A percentile compares a stretch with the other conserved stretches of the same genome.
Conservation (phyloP, 2,329 filamentous ascomycete species). For the Tolypocladium cylindrosporum region DNA sequence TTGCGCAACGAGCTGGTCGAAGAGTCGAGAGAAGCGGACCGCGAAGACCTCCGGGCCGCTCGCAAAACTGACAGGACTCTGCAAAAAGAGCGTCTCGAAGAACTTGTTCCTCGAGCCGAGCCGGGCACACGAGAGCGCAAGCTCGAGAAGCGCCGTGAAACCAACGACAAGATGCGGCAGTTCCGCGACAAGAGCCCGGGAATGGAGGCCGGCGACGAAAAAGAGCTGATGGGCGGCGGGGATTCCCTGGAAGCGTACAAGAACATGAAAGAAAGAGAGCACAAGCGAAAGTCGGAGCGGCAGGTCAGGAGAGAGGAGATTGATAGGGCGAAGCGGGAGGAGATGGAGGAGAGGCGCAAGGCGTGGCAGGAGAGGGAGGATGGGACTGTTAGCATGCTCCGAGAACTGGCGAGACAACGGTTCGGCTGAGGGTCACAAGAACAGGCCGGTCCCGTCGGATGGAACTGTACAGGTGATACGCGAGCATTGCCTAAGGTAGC, state of each 20-base stretch:
- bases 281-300: conserved; percentile 71
- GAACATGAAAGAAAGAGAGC: conserved; percentile 51
- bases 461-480: not conserved
- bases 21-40: conserved; percentile 40
- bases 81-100: conserved; percentile 67
- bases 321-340: conserved; percentile 60
- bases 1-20: conserved; percentile 39
- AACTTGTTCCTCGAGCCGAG: conserved; percentile 73
- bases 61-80: conserved; percentile 54
- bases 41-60: conserved; percentile 45
- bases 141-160: conserved; percentile 73
- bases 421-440: conserved; percentile 45
- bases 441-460: not conserved
- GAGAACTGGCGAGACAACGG: conserved; percentile 65
- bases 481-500: not conserved
- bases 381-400: conserved; percentile 73
- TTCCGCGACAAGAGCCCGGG: conserved; percentile 63
- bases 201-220: conserved; percentile 47
- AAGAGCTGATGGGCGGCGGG: conserved; percentile 67
- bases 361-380: conserved; percentile 70
- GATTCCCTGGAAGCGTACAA: conserved; percentile 59
- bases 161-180: conserved; percentile 60
- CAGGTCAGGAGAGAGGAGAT: conserved; percentile 78
- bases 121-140: conserved; percentile 72
- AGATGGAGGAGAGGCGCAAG: conserved; percentile 67